Conservation (phyloP, 768 basidiomycete species). For the Suillus clintonianus region DNA sequence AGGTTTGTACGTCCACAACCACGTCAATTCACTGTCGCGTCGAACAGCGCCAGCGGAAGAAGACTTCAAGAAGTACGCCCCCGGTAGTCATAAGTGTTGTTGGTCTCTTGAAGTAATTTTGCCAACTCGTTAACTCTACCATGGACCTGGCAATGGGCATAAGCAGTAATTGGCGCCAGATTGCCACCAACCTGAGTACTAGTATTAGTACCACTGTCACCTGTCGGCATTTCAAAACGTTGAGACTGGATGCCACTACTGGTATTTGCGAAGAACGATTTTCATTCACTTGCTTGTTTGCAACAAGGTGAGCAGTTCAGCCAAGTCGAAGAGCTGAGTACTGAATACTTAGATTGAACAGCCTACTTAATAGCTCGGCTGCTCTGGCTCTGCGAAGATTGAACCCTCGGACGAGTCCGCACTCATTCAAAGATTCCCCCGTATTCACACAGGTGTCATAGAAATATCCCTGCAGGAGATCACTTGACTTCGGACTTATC, state of each 20-base stretch:
- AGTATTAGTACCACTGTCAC: too few species aligned
- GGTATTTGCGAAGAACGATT: too few species aligned
- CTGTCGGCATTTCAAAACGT: too few species aligned
- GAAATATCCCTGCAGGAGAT: not conserved
- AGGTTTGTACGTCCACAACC: conserved; percentile 90
- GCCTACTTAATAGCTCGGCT: not conserved
- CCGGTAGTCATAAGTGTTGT: too few species aligned
- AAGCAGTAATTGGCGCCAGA: too few species aligned
- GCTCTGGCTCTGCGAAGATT: not conserved
- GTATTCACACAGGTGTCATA: not conserved
- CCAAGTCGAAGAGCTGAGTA: not conserved
- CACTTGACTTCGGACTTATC: not conserved
- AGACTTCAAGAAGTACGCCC: too few species aligned
- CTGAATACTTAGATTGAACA: not conserved
- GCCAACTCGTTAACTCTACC: too few species aligned
- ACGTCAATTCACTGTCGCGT: conserved; percentile 62
- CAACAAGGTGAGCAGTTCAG: not conserved
- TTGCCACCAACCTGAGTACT: too few species aligned
- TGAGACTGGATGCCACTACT: too few species aligned
- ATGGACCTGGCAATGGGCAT: too few species aligned
- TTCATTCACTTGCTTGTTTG: too few species aligned
- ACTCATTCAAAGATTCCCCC: not conserved
- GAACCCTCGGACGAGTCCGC: not conserved
- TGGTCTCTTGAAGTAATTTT: too few species aligned
- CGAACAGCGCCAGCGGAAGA: conserved; percentile 61